Conservation (phyloP, 164 flowering plant genomes). For the Magnolia kwangsiensis region DNA sequence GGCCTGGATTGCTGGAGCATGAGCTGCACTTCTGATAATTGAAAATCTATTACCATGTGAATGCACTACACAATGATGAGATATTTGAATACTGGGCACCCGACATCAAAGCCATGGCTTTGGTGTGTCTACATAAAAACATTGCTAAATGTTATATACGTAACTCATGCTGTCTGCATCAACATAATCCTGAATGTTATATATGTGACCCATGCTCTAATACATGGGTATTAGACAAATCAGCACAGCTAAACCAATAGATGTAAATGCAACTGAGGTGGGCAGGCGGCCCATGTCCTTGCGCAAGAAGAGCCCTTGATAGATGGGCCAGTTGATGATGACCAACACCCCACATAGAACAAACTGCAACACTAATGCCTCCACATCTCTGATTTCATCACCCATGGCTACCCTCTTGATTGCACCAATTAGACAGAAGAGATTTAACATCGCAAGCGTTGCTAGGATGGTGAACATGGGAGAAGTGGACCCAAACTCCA, state of each 20-base stretch:
- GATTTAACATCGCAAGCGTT: slow-evolving; percentile 54
- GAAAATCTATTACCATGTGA: too few species aligned
- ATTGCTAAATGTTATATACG: too few species aligned
- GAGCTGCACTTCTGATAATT: too few species aligned
- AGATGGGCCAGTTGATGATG: slow-evolving; percentile 24
- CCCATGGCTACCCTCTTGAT: slow-evolving; percentile 25
- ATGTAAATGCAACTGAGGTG: slow-evolving; percentile 12
- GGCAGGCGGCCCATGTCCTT: slow-evolving; percentile 30
- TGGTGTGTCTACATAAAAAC: too few species aligned
- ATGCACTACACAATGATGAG: too few species aligned
- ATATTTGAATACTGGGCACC: too few species aligned
- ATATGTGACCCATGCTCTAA: not conserved
- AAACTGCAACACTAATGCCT: slow-evolving; percentile 19
- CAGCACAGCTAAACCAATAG: slow-evolving; percentile 17
- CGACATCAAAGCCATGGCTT: too few species aligned
- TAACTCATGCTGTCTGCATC: too few species aligned
- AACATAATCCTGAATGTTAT: too few species aligned
- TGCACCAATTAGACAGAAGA: slow-evolving; percentile 36
- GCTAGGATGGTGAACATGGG: slow-evolving; percentile 54
- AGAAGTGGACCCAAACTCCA: slow-evolving; percentile 65
- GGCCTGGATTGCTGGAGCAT: too few species aligned
- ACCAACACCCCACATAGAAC: slow-evolving; percentile 19
- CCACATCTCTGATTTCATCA: slow-evolving; percentile 8
- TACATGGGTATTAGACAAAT: not conserved
- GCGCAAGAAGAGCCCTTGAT: slow-evolving; percentile 27